A percentile compares a stretch with the other conserved stretches of the same genome.
These are phyloP conservation scores for Leccinum incarnatum DNA, from an alignment of 768 basidiomycete species.

Conservation along the genomic window DNA sequence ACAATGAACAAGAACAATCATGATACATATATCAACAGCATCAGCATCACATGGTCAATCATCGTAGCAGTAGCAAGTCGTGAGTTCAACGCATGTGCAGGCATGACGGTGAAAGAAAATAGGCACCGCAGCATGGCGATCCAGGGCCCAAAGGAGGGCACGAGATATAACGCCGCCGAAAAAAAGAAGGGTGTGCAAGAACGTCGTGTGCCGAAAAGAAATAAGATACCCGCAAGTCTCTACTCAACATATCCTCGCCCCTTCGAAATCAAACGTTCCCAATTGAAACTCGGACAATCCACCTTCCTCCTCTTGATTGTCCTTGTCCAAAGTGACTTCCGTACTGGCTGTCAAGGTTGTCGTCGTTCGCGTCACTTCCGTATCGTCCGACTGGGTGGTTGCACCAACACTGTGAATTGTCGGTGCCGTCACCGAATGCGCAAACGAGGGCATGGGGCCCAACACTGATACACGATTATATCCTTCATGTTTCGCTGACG, in stretches of 20 bases:
- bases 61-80: background rate
- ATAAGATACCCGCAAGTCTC: background rate
- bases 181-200: background rate
- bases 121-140: slow-evolving; percentile 13
- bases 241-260: slow-evolving; percentile 8
- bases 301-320: slow-evolving; percentile 12
- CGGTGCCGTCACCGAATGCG: slow-evolving; percentile 24
- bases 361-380: slow-evolving; percentile 25
- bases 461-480: slow-evolving; percentile 27
- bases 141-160: background rate
- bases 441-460: slow-evolving; percentile 35
- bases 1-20: too few relatives aligned
- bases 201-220: background rate
- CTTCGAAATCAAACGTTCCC: slow-evolving; percentile 24
- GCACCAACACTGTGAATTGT: slow-evolving; percentile 33
- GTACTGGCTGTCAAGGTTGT: slow-evolving; percentile 20
- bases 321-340: slow-evolving; percentile 11
- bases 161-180: slow-evolving; percentile 7
- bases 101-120: background rate
- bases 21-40: too few relatives aligned
- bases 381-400: slow-evolving; percentile 32
- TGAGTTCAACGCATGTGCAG: background rate
- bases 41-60: slow-evolving; percentile 10
- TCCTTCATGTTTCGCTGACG: slow-evolving; percentile 8
- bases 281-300: slow-evolving; percentile 11